Base-by-base conservation (phyloP, 495 filamentous ascomycete genomes). In the Elaphomyces granulatus region DNA sequence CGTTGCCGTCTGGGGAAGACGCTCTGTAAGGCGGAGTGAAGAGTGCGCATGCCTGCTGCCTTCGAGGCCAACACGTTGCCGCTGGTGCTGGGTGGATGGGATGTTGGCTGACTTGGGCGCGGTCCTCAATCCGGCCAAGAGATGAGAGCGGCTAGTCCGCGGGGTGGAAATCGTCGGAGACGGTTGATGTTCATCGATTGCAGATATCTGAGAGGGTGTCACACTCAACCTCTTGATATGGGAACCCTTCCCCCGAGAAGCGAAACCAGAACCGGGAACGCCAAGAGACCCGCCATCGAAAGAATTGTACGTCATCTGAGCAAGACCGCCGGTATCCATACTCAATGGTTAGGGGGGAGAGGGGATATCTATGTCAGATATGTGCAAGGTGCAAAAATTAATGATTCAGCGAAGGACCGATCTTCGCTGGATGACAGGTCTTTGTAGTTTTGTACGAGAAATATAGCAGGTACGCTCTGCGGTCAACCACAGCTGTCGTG, bases 311-410 rank as follows among this genome's bases (percentile, higher is more conserved):
- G 84, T 81, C 92, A 98, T 96, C 71, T 94, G 90, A 87, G 88
- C 81, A 72, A 94, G 84, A 87, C 87, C 86, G 74, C 87, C 90
- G 74, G 87, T 77, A 87, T 94, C 81, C 77, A 94, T 90, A 72
- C 81, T 86, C 82, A 78, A 67, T 42, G 45, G 68, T 51, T 43
- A 47, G 28, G 36, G 51, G 38, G 36, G 40, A 45, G 30, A 41
- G 41, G 23, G 43, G 50, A 32, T 47, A 48, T 46, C 41, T 45
- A 40, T 30, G 17, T 35, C 35, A 33, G 35, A 28, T 61, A 66
- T 64, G 59, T 63, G 61, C 57, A 60, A 55, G 23, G 28, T 43
- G 35, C 34, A 37, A 20, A 44, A 44, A 47, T 39, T 32, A 32
- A 40, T 43, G 43, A 48, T 30, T n/a, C n/a, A n/a, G n/a, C n/a